phyloP scores from a whole-genome alignment of 345 rosid species.

The Lepidium sativum region DNA sequence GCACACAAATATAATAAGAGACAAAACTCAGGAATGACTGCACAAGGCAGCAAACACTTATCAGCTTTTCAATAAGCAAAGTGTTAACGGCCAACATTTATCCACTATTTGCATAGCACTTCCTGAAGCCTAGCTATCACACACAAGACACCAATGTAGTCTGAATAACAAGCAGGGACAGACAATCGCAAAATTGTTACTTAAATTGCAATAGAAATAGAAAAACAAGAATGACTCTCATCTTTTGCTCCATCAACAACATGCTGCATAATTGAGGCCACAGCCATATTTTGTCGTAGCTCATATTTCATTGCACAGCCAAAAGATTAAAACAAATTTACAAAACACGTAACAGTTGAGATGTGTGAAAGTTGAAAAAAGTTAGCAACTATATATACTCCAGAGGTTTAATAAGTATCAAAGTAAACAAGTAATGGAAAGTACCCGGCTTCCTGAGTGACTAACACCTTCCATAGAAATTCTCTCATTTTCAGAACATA shows the following conservation, averaged over 20 bases:
- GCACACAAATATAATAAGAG: not conserved
- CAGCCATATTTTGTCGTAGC: not conserved
- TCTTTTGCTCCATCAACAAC: not conserved
- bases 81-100: not conserved
- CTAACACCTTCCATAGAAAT: conserved; percentile 30
- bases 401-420: not conserved
- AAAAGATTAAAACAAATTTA: not conserved
- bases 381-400: not conserved
- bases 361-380: not conserved
- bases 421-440: not conserved
- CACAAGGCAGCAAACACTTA: not conserved
- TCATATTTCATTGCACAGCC: not conserved
- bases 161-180: not conserved
- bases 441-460: conserved; percentile 43
- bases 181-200: not conserved
- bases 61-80: not conserved
- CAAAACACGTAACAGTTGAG: not conserved
- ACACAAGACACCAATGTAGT: conserved; percentile 1
- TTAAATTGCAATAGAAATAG: not conserved
- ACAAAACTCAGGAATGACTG: not conserved
- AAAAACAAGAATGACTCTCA: not conserved
- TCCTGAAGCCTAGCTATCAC: conserved; percentile 1
- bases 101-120: not conserved
- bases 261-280: not conserved
- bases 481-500: conserved; percentile 29